A percentile compares a stretch with the other conserved stretches of the same genome.
Conservation (phyloP, 2,329 filamentous ascomycete genomes). For the Lachnellula hyalina region DNA sequence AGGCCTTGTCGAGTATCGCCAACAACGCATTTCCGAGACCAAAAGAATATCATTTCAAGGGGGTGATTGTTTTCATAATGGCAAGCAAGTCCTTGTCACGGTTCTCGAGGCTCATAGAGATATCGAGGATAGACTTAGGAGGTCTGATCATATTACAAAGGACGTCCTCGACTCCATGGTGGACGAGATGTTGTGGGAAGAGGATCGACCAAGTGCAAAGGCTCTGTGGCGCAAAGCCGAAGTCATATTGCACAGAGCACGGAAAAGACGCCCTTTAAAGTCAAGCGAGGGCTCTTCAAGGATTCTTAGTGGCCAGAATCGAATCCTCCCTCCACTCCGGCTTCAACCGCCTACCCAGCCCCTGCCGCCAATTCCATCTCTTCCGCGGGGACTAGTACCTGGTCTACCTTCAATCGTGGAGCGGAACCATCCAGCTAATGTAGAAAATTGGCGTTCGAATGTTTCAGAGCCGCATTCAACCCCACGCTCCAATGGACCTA, state of each 20-base stretch:
- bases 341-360: constrained; percentile 12
- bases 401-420: constrained; percentile 16
- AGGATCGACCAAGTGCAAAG: constrained; percentile 21
- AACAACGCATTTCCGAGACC: constrained; percentile 7
- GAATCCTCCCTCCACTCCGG: constrained; percentile 11
- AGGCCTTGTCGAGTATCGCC: constrained; percentile 16
- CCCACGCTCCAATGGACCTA: neutral
- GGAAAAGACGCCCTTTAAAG: constrained; percentile 11
- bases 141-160: constrained; percentile 26
- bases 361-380: constrained; percentile 18
- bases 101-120: constrained; percentile 24
- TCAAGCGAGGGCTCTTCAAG: constrained; percentile 9
- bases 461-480: neutral
- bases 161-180: constrained; percentile 23
- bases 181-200: constrained; percentile 24
- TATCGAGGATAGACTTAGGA: constrained; percentile 18
- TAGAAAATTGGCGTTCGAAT: constrained; percentile 21
- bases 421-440: constrained; percentile 7
- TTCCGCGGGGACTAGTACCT: constrained; percentile 6
- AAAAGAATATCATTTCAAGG: neutral
- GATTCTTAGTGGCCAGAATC: constrained; percentile 7
- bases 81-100: constrained; percentile 14
- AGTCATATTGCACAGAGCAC: constrained; percentile 14
- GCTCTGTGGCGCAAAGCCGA: constrained; percentile 19
- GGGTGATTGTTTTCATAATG: constrained; percentile 28